These are phyloP conservation scores for Dothistroma septosporum DNA, from an alignment of 2,329 filamentous ascomycete genomes.

Conservation along the genomic window DNA sequence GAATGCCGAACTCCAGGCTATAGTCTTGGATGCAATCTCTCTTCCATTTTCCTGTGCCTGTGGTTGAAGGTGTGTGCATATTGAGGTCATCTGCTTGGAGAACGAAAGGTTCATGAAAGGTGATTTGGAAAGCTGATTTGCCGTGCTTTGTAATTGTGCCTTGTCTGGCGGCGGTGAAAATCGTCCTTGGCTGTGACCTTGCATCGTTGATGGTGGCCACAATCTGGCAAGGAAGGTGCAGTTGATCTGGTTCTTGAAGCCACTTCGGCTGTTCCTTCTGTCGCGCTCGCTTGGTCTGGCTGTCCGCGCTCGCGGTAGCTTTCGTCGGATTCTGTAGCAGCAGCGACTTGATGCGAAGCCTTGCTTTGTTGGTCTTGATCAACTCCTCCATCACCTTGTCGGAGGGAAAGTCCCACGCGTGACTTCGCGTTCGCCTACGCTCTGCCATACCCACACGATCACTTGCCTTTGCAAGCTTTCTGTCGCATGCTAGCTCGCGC, in stretches of 20 bases:
- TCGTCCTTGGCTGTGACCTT: constrained; percentile 6
- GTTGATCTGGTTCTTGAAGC: constrained; percentile 22
- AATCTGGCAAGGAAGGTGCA: constrained; percentile 22
- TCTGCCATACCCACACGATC: neutral
- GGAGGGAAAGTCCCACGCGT: neutral
- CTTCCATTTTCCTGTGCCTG: constrained; percentile 21
- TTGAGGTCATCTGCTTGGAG: constrained; percentile 24
- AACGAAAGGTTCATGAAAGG: constrained; percentile 24
- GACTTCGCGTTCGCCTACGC: neutral
- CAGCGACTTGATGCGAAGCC: constrained; percentile 1
- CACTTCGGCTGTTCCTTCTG: constrained; percentile 14
- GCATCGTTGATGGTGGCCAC: constrained; percentile 16
- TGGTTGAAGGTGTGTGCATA: constrained; percentile 1
- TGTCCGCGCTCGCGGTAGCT: neutral
- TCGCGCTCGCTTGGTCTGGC: neutral
- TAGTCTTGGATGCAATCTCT: constrained; percentile 22
- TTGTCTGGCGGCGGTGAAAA: constrained; percentile 12
- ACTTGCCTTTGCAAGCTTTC: neutral
- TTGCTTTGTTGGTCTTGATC: neutral
- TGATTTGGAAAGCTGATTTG: constrained; percentile 21
- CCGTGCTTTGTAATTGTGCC: constrained; percentile 17
- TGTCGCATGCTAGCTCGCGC: constrained; percentile 7
- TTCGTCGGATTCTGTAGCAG: neutral
- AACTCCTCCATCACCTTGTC: neutral
- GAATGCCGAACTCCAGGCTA: constrained; percentile 27